A percentile compares a stretch with the other conserved stretches of the same genome.
Conservation (phyloP, 108 stramenopile species). For the Nitzschia inconspicua region DNA sequence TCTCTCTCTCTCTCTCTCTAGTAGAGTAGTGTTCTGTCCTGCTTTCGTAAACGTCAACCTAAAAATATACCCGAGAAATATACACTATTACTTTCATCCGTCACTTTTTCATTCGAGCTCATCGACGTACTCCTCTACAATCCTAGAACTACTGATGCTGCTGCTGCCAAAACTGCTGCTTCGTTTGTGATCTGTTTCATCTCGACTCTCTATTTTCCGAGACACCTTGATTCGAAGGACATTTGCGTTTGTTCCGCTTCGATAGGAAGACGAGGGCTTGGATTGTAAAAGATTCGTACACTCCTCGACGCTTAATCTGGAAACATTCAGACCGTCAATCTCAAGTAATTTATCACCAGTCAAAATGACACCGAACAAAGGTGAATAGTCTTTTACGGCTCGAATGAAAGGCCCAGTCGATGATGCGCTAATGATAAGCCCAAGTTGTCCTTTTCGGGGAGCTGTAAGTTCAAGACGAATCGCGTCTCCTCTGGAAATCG, state of each 20-base stretch:
- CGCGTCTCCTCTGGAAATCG: neutral
- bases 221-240: neutral
- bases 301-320: constrained; percentile 30
- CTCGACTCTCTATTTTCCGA: neutral
- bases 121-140: neutral
- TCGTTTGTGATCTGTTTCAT: neutral
- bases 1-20: too few relatives aligned
- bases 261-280: neutral
- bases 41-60: too few relatives aligned
- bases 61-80: too few relatives aligned
- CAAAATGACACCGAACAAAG: constrained; percentile 39
- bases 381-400: constrained; percentile 49
- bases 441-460: constrained; percentile 36
- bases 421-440: constrained; percentile 26
- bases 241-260: neutral
- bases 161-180: neutral
- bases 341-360: constrained; percentile 54
- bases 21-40: too few relatives aligned
- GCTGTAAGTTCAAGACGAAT: constrained; percentile 25
- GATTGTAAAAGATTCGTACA: constrained; percentile 6
- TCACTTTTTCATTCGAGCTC: too few relatives aligned
- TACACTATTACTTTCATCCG: too few relatives aligned
- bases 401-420: constrained; percentile 31
- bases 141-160: neutral
- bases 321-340: constrained; percentile 47